Conservation (phyloP, 164 flowering plant species). For the Warburgia ugandensis region DNA sequence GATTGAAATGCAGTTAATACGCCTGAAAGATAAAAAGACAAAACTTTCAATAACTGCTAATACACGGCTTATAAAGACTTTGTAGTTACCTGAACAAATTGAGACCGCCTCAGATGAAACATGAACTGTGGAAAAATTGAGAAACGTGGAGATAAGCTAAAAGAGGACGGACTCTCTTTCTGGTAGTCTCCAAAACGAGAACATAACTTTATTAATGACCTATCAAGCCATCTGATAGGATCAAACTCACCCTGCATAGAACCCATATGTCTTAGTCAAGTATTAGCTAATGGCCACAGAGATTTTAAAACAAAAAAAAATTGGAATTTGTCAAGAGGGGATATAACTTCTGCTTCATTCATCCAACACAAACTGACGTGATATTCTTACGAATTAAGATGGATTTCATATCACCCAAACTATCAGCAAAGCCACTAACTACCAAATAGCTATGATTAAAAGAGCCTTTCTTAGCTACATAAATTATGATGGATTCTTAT, state of each 20-base stretch:
- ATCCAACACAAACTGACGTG: no score
- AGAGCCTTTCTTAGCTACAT: no score
- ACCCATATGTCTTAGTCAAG: not conserved
- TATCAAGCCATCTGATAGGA: conserved; percentile 93
- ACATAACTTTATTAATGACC: conserved; percentile 77
- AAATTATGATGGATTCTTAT: no score
- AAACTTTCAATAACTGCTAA: no score
- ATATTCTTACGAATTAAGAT: no score
- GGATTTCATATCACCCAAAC: no score
- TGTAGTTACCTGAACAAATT: conserved; percentile 80
- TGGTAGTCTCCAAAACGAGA: conserved; percentile 91
- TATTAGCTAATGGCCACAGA: not conserved
- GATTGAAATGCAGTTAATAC: not conserved
- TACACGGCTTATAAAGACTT: not conserved
- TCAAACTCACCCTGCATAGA: conserved; percentile 88
- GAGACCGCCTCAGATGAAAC: conserved; percentile 87
- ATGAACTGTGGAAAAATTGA: conserved; percentile 95
- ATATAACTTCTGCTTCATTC: no score
- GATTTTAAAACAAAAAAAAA: not conserved
- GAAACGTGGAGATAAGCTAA: conserved; percentile 76
- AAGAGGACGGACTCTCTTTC: conserved; percentile 80
- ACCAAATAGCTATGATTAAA: no score
- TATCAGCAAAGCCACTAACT: no score
- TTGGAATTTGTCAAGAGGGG: not conserved
- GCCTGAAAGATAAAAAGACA: no score